These are phyloP conservation scores for Turnera subulata DNA, from an alignment of 345 rosid genomes.

Conservation along the genomic window DNA sequence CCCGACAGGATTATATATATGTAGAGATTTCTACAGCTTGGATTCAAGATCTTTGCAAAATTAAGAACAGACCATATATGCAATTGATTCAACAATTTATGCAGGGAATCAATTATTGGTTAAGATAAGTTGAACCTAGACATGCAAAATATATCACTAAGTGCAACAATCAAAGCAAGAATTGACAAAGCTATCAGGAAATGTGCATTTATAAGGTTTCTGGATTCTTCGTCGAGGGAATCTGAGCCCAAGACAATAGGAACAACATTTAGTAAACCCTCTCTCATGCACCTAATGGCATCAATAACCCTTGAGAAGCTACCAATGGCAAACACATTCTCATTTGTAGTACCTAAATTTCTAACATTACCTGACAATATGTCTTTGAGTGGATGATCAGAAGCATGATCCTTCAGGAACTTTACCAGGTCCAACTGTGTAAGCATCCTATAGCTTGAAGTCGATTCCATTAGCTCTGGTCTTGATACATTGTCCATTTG, in stretches of 20 bases:
- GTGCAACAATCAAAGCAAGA: too few relatives aligned
- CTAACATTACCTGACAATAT: conserved; percentile 32
- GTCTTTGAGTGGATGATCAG: conserved; percentile 31
- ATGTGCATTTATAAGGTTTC: conserved; percentile 49
- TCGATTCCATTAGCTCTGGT: conserved; percentile 56
- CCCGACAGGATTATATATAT: too few relatives aligned
- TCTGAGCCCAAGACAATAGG: conserved; percentile 63
- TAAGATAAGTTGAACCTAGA: too few relatives aligned
- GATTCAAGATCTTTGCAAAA: too few relatives aligned
- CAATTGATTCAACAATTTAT: too few relatives aligned
- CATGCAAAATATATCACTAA: too few relatives aligned
- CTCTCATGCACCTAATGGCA: conserved; percentile 64
- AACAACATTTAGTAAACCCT: conserved; percentile 66
- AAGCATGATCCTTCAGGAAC: conserved; percentile 42
- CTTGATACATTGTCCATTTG: conserved; percentile 44
- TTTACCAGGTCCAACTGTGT: conserved; percentile 75
- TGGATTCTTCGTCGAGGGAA: conserved; percentile 39
- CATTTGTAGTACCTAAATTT: conserved; percentile 42
- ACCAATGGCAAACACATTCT: conserved; percentile 54
- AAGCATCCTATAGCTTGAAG: conserved; percentile 58
- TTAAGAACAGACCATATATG: too few relatives aligned
- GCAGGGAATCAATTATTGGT: too few relatives aligned
- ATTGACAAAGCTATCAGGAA: too few relatives aligned
- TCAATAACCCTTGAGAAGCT: conserved; percentile 43
- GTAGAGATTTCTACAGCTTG: too few relatives aligned